phyloP scores from a whole-genome alignment of 2,329 filamentous ascomycete genomes.

The Neopestalotiopsis clavispora region DNA sequence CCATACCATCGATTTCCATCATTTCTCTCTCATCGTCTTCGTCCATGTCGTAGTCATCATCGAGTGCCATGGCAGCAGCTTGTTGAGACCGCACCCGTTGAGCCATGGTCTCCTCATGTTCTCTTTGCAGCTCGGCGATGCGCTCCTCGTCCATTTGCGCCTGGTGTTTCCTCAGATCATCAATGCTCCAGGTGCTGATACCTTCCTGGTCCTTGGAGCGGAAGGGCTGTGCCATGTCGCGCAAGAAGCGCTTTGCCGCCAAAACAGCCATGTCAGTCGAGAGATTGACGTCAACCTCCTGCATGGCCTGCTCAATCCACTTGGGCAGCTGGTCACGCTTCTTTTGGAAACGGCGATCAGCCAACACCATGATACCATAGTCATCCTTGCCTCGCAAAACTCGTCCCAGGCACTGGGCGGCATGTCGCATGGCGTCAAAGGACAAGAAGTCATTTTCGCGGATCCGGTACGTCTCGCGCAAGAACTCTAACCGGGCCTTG shows the following conservation, averaged over 20 bases:
- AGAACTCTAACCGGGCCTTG: constrained; percentile 91
- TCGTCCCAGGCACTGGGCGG: constrained; percentile 92
- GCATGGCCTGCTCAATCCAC: constrained; percentile 91
- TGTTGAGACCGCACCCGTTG: constrained; percentile 33
- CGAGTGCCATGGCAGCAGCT: constrained; percentile 25
- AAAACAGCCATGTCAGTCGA: constrained; percentile 96
- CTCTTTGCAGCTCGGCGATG: constrained; percentile 66
- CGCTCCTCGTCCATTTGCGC: constrained; percentile 73
- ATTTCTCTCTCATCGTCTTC: constrained; percentile 59
- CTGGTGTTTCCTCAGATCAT: constrained; percentile 79
- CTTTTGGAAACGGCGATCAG: constrained; percentile 91
- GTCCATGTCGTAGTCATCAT: constrained; percentile 55
- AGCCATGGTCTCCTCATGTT: constrained; percentile 47
- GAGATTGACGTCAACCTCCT: constrained; percentile 85
- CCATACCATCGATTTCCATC: constrained; percentile 49
- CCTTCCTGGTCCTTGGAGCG: constrained; percentile 83
- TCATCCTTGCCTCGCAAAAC: constrained; percentile 96
- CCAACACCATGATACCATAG: constrained; percentile 99
- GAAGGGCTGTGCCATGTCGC: constrained; percentile 92
- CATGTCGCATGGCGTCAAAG: constrained; percentile 99
- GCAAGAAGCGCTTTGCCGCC: constrained; percentile 85
- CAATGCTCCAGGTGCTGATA: constrained; percentile 87
- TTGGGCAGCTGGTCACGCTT: constrained; percentile 90
- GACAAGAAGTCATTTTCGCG: constrained; percentile 97
- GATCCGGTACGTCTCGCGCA: constrained; percentile 97